Percentiles rank a stretch among this genome's conserved stretches.
These are phyloP conservation scores for Diaporthe capsici DNA, from an alignment of 2,329 filamentous ascomycete genomes.

Conservation along the genomic window DNA sequence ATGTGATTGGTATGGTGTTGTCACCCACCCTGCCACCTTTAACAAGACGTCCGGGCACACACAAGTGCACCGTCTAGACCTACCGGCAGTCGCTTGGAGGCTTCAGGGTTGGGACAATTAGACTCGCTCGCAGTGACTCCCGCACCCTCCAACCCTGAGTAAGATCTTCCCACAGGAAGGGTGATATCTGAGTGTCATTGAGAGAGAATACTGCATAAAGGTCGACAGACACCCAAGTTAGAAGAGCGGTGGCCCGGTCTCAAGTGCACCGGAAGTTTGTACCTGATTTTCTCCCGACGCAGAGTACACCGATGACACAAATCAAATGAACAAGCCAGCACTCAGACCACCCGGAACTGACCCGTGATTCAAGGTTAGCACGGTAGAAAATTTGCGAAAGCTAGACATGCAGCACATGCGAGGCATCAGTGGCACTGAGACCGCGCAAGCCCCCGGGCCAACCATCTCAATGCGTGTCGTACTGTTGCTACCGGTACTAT, in stretches of 20 bases:
- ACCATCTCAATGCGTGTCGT: not conserved
- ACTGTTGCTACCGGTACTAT: not conserved
- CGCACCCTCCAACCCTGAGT: not conserved
- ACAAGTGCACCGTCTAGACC: not conserved
- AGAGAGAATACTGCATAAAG: not conserved
- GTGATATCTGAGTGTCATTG: not conserved
- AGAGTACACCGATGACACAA: not conserved
- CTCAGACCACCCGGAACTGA: not conserved
- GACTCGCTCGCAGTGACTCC: not conserved
- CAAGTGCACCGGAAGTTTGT: not conserved
- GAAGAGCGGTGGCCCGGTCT: not conserved
- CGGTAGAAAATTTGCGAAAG: not conserved
- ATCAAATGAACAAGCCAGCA: not conserved
- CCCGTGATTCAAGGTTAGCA: not conserved
- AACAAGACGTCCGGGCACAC: conserved; percentile 10
- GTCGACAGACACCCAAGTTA: not conserved
- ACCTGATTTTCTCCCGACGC: too few relatives aligned
- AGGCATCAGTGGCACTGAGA: not conserved
- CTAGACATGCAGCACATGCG: not conserved
- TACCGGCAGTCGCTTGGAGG: not conserved
- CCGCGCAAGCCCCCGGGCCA: not conserved
- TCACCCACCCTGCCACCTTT: not conserved
- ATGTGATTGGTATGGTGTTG: conserved; percentile 13
- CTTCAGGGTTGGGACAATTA: not conserved
- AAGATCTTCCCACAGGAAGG: not conserved